phyloP scores from a whole-genome alignment of 768 basidiomycete species.

The Auricularia cornea region DNA sequence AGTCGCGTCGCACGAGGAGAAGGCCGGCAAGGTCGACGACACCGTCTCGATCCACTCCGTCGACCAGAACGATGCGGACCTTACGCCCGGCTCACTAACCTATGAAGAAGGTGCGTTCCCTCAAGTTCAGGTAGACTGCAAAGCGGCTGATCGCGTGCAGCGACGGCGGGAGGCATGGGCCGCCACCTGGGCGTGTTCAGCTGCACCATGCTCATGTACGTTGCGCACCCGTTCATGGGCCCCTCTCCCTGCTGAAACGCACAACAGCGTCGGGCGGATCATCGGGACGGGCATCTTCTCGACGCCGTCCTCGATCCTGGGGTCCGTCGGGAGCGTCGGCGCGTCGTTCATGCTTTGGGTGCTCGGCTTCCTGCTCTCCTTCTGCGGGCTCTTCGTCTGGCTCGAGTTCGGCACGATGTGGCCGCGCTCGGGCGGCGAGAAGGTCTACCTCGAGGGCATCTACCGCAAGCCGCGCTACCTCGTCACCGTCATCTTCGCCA shows the following conservation, averaged over 20 bases:
- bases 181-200: conserved; percentile 49
- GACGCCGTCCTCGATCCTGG: conserved; percentile 51
- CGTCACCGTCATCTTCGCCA: conserved; percentile 40
- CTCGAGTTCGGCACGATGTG: conserved; percentile 58
- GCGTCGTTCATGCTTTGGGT: conserved; percentile 59
- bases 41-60: neutral
- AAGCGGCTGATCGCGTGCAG: conserved; percentile 19
- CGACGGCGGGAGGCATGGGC: conserved; percentile 47
- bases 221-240: too few species aligned
- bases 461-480: conserved; percentile 41
- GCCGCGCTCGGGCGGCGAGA: conserved; percentile 54
- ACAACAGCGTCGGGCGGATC: conserved; percentile 43
- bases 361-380: conserved; percentile 49
- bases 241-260: too few species aligned
- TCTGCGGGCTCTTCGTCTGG: conserved; percentile 39
- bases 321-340: conserved; percentile 47
- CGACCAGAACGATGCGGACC: conserved; percentile 11
- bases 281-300: conserved; percentile 63
- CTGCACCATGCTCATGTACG: conserved; percentile 47
- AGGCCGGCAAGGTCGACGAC: neutral
- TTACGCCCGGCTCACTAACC: conserved; percentile 37
- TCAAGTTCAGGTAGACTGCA: neutral
- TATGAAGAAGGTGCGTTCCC: conserved; percentile 39
- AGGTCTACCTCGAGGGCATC: conserved; percentile 52
- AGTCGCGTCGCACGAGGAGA: neutral